Base-by-base conservation (phyloP, 2,329 filamentous ascomycete species). In the Aspergillus melleus region DNA sequence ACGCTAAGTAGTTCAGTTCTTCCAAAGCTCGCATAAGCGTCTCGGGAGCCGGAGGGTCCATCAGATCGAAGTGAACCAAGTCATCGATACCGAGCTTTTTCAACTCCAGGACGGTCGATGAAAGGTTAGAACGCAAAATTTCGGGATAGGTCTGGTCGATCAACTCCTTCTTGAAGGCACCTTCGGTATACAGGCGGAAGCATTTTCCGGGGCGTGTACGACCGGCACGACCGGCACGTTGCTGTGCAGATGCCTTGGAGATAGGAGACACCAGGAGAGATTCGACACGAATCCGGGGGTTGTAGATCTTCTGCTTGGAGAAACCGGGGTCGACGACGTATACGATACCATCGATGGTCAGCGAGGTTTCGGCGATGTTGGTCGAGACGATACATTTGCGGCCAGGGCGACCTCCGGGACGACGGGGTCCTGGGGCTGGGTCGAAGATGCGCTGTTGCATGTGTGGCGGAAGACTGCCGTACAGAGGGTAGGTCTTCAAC, bases 271-370 rank as follows among this genome's bases (percentile, higher is more conserved):
- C 94, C n/a, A 99, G 83, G 8, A 99, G 84, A 1, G 95, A 98
- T 79, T 99, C 95, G 65, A 99, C 93, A 76, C 95, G 88, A 69
- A 96, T 96, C 62, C 95, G 88, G 22, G 95, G 94, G 77, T 99
- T 98, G 83, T 98, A 99, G 64, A 98, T 95, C 79, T 98, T 99
- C 73, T 99, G 95, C 81, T 99, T 99, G 80, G 92, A 96, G 81
- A 99, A 99, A 39, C 95, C 95, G 2, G 95, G 94, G 72, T 99
- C 95, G n/a, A 99, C 94, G 36, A 99, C 95, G 72, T 97, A 99
- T 39, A 99, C 95, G 64, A 99, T 99, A 74, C 95, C 95, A 73
- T 99, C 95, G 62, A 99, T 99, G 51, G 95, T 99, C 77, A 99
- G 86, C 71, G 90, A 94, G 0, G 95, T 99, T 81, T 99, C 95